These are phyloP conservation scores for Colletotrichum karsti DNA, from an alignment of 2,329 filamentous ascomycete genomes.

Conservation along the genomic window DNA sequence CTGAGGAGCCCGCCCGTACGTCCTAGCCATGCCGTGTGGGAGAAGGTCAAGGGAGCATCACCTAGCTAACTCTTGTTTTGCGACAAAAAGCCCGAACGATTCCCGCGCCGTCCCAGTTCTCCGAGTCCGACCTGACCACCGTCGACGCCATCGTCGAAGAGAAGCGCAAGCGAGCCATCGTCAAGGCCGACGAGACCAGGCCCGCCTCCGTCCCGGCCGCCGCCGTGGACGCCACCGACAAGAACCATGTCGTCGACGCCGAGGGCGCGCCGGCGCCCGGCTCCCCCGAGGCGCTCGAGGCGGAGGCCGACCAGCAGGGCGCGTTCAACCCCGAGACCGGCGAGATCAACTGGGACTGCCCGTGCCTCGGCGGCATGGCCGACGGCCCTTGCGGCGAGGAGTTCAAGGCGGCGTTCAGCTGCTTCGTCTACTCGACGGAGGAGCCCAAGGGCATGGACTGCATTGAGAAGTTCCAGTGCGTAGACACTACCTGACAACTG, in stretches of 20 bases:
- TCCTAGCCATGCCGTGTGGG: constrained; percentile 28
- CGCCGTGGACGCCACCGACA: constrained; percentile 32
- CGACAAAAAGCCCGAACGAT: constrained; percentile 40
- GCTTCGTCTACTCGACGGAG: constrained; percentile 94
- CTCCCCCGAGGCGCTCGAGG: constrained; percentile 69
- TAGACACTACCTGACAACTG: constrained; percentile 31
- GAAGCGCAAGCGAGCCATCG: constrained; percentile 61
- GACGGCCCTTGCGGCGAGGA: constrained; percentile 94
- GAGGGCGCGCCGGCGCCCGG: constrained; percentile 32
- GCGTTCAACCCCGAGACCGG: constrained; percentile 98
- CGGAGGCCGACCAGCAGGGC: constrained; percentile 86
- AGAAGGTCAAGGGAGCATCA: constrained; percentile 16
- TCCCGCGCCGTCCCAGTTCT: constrained; percentile 59
- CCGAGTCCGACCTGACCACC: constrained; percentile 67
- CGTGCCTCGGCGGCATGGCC: constrained; percentile 96
- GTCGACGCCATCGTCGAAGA: constrained; percentile 74
- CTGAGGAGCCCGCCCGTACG: constrained; percentile 82
- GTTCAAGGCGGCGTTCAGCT: constrained; percentile 96
- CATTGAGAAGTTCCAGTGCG: constrained; percentile 96
- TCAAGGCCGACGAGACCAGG: constrained; percentile 37
- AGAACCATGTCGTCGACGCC: constrained; percentile 29
- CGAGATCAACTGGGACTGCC: constrained; percentile 99
- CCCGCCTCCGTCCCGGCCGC: constrained; percentile 29
- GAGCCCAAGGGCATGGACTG: constrained; percentile 98
- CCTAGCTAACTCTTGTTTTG: background rate